phyloP scores from a whole-genome alignment of 805 yeast genomes.

The Barnettozyma siamensis region DNA sequence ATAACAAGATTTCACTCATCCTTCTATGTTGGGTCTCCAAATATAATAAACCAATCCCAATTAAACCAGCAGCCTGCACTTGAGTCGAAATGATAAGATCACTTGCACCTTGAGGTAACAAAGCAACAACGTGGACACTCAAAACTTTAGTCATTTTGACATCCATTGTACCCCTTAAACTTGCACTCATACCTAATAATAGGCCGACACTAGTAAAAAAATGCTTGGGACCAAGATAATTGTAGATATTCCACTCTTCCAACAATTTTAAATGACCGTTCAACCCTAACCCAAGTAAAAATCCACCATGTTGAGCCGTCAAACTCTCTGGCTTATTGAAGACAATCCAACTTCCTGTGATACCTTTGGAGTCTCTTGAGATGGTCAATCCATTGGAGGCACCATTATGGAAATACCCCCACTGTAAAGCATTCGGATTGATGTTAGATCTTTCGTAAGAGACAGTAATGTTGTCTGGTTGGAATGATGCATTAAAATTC shows the following conservation, averaged over 20 bases:
- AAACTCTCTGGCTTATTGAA: conserved; percentile 70
- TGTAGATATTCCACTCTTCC: conserved; percentile 96
- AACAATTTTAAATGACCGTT: conserved; percentile 78
- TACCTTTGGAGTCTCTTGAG: conserved; percentile 59
- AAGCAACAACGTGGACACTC: conserved; percentile 87
- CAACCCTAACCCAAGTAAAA: conserved; percentile 84
- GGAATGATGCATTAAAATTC: conserved; percentile 58
- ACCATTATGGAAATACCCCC: conserved; percentile 94
- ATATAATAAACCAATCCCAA: conserved; percentile 86
- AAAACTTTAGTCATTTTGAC: conserved; percentile 81
- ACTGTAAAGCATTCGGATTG: conserved; percentile 45
- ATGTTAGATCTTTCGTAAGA: conserved; percentile 50
- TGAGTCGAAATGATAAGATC: conserved; percentile 77
- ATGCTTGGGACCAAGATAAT: conserved; percentile 86
- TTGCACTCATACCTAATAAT: conserved; percentile 88
- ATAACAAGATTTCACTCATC: conserved; percentile 72
- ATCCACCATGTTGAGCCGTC: conserved; percentile 89
- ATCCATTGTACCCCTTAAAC: conserved; percentile 78
- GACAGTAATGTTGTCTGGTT: conserved; percentile 63
- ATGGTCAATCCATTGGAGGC: conserved; percentile 81
- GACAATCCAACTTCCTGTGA: conserved; percentile 87
- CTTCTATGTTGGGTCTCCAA: conserved; percentile 73
- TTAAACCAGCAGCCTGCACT: conserved; percentile 87
- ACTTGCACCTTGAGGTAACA: conserved; percentile 85
- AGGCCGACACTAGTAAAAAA: conserved; percentile 80